Conservation (phyloP, 1,284 basidiomycete species). For the Rhodotorula sp. region DNA sequence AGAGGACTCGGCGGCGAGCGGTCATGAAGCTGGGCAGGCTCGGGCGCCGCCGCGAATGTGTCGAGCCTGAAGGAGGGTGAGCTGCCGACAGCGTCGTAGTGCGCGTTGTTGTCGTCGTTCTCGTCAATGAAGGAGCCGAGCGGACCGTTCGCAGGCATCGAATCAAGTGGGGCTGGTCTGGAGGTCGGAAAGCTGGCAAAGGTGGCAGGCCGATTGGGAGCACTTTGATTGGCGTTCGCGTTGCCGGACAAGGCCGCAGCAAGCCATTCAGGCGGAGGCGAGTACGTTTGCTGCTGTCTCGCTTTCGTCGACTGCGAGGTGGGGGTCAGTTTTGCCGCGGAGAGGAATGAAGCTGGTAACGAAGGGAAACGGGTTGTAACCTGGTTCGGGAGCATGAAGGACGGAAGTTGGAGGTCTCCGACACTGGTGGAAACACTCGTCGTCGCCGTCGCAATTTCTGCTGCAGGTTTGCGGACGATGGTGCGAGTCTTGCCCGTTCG, state of each 20-base stretch:
- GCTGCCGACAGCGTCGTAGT: too few species aligned
- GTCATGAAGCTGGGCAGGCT: neutral
- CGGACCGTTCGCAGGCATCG: too few species aligned
- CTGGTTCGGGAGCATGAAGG: constrained; percentile 2
- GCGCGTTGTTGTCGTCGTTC: too few species aligned
- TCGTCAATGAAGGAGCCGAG: neutral
- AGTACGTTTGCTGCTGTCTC: neutral
- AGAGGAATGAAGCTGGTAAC: neutral
- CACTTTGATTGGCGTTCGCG: too few species aligned
- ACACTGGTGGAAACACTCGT: neutral
- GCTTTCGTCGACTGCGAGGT: too few species aligned
- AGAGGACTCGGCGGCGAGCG: neutral
- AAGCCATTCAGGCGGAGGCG: constrained; percentile 3
- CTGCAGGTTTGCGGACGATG: neutral
- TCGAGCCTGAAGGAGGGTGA: too few species aligned
- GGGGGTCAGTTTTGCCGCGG: too few species aligned
- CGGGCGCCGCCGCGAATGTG: neutral
- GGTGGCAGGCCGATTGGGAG: neutral
- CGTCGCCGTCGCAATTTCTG: too few species aligned
- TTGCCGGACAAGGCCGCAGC: neutral
- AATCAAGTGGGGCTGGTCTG: too few species aligned
- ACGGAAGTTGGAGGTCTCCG: neutral
- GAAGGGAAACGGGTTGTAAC: neutral
- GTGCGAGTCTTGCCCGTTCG: neutral
- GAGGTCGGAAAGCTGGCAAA: neutral